Evolutionary conservation across 257 asterid species (phyloP).

Genomic region (Pogostemon cablin): DNA sequence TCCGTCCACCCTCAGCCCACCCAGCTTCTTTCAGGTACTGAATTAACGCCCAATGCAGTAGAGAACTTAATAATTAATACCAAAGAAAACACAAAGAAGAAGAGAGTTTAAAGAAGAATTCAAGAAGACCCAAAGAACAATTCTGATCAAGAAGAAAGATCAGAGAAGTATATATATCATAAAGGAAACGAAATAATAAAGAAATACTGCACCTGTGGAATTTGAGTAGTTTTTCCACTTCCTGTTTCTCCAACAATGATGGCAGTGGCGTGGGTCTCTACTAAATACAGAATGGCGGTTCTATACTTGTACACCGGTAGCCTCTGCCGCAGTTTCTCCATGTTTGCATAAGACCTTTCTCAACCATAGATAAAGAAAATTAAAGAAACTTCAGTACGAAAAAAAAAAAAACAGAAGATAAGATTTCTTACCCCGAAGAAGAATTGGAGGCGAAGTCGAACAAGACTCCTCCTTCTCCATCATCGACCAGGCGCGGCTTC

Average conservation of each 20-base stretch:
- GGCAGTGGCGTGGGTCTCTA: conserved; percentile 88
- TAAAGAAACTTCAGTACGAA: neutral
- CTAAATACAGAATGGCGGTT: conserved; percentile 72
- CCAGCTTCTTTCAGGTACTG: conserved; percentile 93
- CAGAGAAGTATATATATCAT: neutral
- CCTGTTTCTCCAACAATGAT: conserved; percentile 96
- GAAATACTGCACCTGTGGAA: conserved; percentile 70
- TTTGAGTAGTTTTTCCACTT: conserved; percentile 97
- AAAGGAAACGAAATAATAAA: neutral
- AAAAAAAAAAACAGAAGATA: neutral
- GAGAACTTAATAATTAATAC: neutral
- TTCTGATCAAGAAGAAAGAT: neutral
- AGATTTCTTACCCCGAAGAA: conserved; percentile 62
- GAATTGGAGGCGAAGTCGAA: conserved; percentile 58
- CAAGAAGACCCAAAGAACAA: neutral
- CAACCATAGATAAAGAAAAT: conserved; percentile 5
- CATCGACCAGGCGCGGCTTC: conserved; percentile 81
- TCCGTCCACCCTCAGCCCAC: conserved; percentile 93
- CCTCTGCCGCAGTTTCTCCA: conserved; percentile 76
- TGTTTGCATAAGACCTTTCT: conserved; percentile 50
- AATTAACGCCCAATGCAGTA: neutral
- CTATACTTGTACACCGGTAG: conserved; percentile 77
- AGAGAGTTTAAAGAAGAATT: neutral
- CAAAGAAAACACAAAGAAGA: neutral
- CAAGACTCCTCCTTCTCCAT: conserved; percentile 93